Percentiles rank a stretch among this genome's conserved stretches.
These are phyloP conservation scores for Solanum chilense DNA, from an alignment of 257 asterid species.

Conservation along the genomic window DNA sequence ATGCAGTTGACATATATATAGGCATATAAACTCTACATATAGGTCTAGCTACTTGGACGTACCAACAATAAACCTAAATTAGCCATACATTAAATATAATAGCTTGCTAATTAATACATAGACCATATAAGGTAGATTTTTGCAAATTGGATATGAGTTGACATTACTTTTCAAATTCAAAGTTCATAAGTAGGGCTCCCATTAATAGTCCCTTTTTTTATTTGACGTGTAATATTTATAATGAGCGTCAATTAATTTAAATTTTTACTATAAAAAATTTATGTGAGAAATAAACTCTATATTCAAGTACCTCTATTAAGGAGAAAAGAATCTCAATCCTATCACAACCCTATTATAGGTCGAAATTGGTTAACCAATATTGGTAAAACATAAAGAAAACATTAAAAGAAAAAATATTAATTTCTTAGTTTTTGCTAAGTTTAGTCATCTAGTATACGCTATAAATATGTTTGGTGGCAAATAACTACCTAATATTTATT, in stretches of 20 bases:
- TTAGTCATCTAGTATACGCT: not conserved
- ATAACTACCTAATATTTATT: not conserved
- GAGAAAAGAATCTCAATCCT: too few species aligned
- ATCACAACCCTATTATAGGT: not conserved
- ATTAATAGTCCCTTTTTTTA: not conserved
- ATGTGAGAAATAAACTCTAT: not conserved
- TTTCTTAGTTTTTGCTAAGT: not conserved
- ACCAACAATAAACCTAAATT: not conserved
- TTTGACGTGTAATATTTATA: not conserved
- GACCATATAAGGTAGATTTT: not conserved
- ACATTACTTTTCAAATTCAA: not conserved
- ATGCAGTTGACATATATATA: not conserved
- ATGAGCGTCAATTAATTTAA: rapidly evolving
- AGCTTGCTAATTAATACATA: not conserved
- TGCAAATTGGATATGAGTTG: not conserved
- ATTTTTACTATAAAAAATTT: rapidly evolving
- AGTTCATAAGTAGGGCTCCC: not conserved
- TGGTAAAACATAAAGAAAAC: not conserved
- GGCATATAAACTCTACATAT: not conserved
- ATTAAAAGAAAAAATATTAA: not conserved
- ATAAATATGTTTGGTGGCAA: not conserved
- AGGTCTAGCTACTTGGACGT: not conserved
- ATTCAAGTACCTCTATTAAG: too few species aligned
- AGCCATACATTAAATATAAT: not conserved
- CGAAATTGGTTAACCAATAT: not conserved